These are phyloP conservation scores for Hydrangea macrophylla DNA, from an alignment of 148 eudicot genomes.

Conservation along the genomic window DNA sequence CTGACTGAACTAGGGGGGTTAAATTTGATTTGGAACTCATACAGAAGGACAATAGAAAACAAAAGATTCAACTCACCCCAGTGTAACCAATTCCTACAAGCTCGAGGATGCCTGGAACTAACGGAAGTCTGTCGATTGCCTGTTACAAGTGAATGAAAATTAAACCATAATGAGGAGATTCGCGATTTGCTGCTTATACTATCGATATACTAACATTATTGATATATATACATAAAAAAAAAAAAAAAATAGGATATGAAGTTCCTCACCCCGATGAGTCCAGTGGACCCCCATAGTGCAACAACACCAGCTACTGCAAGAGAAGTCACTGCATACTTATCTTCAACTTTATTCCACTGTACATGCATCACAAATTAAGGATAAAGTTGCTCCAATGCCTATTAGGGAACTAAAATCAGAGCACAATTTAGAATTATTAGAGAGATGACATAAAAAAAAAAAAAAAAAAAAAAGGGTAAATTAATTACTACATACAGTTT, in stretches of 20 bases:
- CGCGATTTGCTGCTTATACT: not conserved
- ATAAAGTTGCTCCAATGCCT: too few species aligned
- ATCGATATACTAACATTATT: not conserved
- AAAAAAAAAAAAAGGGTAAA: not conserved
- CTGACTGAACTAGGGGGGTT: not conserved
- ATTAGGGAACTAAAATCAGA: not conserved
- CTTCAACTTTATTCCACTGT: slow-evolving; percentile 98
- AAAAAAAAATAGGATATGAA: too few species aligned
- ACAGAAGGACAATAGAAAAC: not conserved
- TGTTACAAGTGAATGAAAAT: slow-evolving; percentile 16
- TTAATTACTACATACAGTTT: slow-evolving; percentile 34
- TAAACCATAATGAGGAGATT: not conserved
- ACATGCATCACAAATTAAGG: too few species aligned
- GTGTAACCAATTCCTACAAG: slow-evolving; percentile 97
- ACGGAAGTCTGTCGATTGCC: slow-evolving; percentile 95
- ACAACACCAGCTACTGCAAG: slow-evolving; percentile 66
- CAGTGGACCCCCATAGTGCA: slow-evolving; percentile 59
- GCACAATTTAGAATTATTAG: too few species aligned
- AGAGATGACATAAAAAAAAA: too few species aligned
- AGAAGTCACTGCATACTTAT: slow-evolving; percentile 87
- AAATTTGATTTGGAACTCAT: slow-evolving; percentile 2
- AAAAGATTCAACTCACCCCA: slow-evolving; percentile 54
- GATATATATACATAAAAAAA: too few species aligned
- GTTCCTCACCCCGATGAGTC: slow-evolving; percentile 64
- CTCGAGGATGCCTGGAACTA: slow-evolving; percentile 84